Conservation (phyloP, 2,329 filamentous ascomycete species). For the Didymella pomorum region DNA sequence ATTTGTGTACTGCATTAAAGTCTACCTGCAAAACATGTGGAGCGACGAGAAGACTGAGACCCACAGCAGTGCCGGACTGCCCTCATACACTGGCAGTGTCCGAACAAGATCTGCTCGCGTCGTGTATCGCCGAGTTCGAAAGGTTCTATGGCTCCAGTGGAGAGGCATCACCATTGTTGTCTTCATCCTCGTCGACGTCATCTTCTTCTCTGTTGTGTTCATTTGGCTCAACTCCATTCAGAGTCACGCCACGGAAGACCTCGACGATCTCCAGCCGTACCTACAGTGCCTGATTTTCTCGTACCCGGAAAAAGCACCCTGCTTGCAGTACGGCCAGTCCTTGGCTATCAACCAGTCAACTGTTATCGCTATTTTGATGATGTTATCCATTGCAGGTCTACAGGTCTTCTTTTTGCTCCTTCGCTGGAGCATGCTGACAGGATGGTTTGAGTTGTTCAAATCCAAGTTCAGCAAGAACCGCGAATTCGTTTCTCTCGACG, state of each 20-base stretch:
- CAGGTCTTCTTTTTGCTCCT: conserved; percentile 85
- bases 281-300: conserved; percentile 71
- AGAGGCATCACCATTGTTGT: conserved; percentile 88
- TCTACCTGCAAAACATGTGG: conserved; percentile 83
- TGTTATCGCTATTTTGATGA: conserved; percentile 79
- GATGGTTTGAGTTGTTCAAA: conserved; percentile 75
- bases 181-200: conserved; percentile 87
- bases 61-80: conserved; percentile 70
- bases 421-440: conserved; percentile 82
- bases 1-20: conserved; percentile 85
- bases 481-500: conserved; percentile 91
- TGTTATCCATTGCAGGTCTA: conserved; percentile 82
- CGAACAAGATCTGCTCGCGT: conserved; percentile 83
- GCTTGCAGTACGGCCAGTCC: conserved; percentile 65
- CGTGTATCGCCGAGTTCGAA: conserved; percentile 84
- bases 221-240: conserved; percentile 77
- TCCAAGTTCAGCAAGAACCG: conserved; percentile 63
- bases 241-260: conserved; percentile 62
- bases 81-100: conserved; percentile 73
- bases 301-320: conserved; percentile 69
- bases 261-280: conserved; percentile 70
- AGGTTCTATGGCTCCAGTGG: conserved; percentile 93
- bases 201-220: conserved; percentile 93
- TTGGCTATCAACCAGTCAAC: conserved; percentile 79
- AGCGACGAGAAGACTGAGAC: conserved; percentile 74